Evolutionary conservation across 192 early-diverging fungal genomes (phyloP), one percentile per base, ranked within the genome.

Genomic region (Coemansia sp.): DNA sequence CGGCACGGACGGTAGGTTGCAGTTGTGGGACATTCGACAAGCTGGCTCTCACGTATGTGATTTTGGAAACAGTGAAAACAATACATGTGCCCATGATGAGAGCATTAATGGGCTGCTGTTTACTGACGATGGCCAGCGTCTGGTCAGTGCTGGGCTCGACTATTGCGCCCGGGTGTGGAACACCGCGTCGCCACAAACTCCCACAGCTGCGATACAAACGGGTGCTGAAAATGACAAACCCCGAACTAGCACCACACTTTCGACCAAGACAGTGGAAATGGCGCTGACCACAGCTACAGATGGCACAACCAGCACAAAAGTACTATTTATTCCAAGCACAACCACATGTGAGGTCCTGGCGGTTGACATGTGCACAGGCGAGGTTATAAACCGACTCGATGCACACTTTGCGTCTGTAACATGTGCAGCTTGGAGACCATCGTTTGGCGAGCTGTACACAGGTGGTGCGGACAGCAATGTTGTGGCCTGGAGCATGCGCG

Each of bases 21-120:
- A 85, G 11, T 63, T 94, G 46, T 97, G 94, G 94, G 94, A 97
- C 71, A 86, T 94, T 28, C 86, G 94, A 36, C 87, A 86, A 57
- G 84, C 92, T 6, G 67, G 83, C 15, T 64, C 91, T 5, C 88
- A 85, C 21, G 47, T 96, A 6, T 64, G 74, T 37, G 78, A 78
- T 0, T 71, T 92, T 65, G 86, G 86, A 58, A 66, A 59, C 26
- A 74, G 70, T 21, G 14, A 15, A 14, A 24, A 6, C 15, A 2
- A 72, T 3, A 76, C 74, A 26, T 26, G 53, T 15, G 86, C 89
- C 0, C 88, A 91, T 28, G 78, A 73, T 14, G 78, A 78, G 21
- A 62, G 76, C 3, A 77, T 91, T 48, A 88, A 86, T 56, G 87
- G 91, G n/a, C 53, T 93, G 12, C 52, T 69, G 4, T 87, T 91